Conservation (phyloP, 345 rosid genomes). For the Punica granatum region DNA sequence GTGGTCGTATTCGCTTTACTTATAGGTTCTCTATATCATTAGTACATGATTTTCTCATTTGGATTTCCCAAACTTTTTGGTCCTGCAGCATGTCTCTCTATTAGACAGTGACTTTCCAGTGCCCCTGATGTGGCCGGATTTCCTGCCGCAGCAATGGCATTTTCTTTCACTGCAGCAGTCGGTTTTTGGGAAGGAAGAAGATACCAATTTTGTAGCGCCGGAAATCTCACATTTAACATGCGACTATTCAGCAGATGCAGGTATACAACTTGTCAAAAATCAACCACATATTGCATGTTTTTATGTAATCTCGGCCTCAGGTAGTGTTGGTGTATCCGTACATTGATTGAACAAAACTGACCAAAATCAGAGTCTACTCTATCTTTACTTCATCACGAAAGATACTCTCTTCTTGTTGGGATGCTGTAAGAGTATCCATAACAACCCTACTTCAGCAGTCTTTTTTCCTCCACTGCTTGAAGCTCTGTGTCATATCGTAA, state of each 20-base stretch:
- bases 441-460: too few species aligned
- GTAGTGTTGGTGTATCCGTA: too few species aligned
- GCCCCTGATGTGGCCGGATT: not conserved
- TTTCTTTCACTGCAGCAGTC: not conserved
- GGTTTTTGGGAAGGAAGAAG: conserved; percentile 3
- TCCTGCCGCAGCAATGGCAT: conserved; percentile 1
- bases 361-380: too few species aligned
- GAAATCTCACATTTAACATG: not conserved
- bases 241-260: not conserved
- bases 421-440: too few species aligned
- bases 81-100: not conserved
- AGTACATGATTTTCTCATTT: too few species aligned
- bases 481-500: too few species aligned
- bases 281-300: not conserved
- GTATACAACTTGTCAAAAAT: not conserved
- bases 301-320: not conserved
- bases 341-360: too few species aligned
- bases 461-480: too few species aligned
- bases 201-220: not conserved
- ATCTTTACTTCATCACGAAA: too few species aligned
- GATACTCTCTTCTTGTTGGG: too few species aligned
- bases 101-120: not conserved
- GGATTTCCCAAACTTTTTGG: not conserved
- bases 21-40: too few species aligned
- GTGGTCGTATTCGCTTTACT: too few species aligned